phyloP scores from a whole-genome alignment of 495 filamentous ascomycete genomes.

The Podospora didyma region DNA sequence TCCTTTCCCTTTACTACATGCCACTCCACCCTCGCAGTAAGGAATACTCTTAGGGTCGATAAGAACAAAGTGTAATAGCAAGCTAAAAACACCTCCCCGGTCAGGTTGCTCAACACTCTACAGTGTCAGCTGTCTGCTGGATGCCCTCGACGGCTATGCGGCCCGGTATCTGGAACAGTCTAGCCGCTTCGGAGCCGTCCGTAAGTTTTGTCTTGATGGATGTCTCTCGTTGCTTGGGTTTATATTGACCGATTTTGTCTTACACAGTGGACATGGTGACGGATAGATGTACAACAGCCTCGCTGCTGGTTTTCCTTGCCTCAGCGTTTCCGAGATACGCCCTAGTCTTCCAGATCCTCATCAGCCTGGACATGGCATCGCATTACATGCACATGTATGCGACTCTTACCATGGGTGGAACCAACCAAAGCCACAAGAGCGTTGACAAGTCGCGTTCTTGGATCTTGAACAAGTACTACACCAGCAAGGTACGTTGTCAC shows the following conservation, averaged over 20 bases:
- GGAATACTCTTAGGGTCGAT: too few relatives aligned
- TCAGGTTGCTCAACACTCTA: constrained; percentile 74
- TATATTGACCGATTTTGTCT: constrained; percentile 42
- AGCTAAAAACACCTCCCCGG: too few relatives aligned
- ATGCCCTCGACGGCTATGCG: constrained; percentile 88
- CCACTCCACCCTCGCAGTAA: constrained; percentile 84
- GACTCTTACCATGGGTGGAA: constrained; percentile 75
- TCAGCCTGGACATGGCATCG: constrained; percentile 85
- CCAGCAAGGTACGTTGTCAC: constrained; percentile 70
- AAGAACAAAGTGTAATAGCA: too few relatives aligned
- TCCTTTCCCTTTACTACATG: constrained; percentile 97
- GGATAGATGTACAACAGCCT: constrained; percentile 84
- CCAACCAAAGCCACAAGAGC: constrained; percentile 84
- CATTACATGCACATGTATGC: constrained; percentile 99
- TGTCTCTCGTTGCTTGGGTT: neutral
- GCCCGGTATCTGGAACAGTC: constrained; percentile 86
- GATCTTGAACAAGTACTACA: constrained; percentile 92
- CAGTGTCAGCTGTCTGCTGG: constrained; percentile 85
- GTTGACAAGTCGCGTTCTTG: constrained; percentile 73
- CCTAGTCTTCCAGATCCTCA: constrained; percentile 88
- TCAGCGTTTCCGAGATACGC: constrained; percentile 90
- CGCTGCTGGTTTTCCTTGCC: constrained; percentile 87
- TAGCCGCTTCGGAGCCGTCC: constrained; percentile 94
- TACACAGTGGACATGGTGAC: constrained; percentile 80
- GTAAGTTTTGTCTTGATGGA: constrained; percentile 53